Conservation (phyloP, 2,329 filamentous ascomycete genomes). For the Fusarium sp. region DNA sequence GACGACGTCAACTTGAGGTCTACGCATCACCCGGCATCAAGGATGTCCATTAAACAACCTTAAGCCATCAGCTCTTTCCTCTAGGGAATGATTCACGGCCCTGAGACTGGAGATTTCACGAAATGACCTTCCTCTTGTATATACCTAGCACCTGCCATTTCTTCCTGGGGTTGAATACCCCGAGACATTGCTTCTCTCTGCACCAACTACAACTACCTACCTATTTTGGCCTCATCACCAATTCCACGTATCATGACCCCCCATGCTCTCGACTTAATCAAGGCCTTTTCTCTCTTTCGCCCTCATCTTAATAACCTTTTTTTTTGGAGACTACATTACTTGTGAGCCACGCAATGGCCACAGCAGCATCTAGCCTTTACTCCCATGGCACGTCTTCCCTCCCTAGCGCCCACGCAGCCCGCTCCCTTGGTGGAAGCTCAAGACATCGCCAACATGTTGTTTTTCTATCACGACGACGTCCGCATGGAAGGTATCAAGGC, state of each 20-base stretch:
- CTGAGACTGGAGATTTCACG: background rate
- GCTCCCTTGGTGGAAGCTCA: constrained; percentile 21
- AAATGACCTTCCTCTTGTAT: constrained; percentile 1
- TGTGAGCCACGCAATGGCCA: constrained; percentile 41
- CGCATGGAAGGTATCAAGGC: constrained; percentile 34
- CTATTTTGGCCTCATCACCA: constrained; percentile 13
- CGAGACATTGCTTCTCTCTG: background rate
- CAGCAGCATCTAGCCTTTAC: constrained; percentile 44
- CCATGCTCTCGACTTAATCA: constrained; percentile 6
- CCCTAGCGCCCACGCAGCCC: constrained; percentile 19
- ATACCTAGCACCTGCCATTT: constrained; percentile 5
- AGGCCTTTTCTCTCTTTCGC: background rate
- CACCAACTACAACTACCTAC: background rate
- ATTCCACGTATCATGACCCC: constrained; percentile 24
- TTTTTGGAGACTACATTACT: constrained; percentile 29
- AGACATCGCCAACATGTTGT: constrained; percentile 43
- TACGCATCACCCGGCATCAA: constrained; percentile 84
- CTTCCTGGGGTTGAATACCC: constrained; percentile 1
- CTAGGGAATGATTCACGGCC: no score
- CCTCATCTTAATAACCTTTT: constrained; percentile 37
- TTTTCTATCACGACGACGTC: constrained; percentile 40
- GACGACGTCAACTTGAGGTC: constrained; percentile 80
- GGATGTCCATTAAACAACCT: constrained; percentile 63
- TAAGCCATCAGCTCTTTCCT: background rate
- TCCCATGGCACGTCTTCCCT: constrained; percentile 33